Evolutionary conservation across 805 yeast genomes (phyloP), one percentile per base, ranked within the genome.

Genomic region (Lachancea mirantina): DNA sequence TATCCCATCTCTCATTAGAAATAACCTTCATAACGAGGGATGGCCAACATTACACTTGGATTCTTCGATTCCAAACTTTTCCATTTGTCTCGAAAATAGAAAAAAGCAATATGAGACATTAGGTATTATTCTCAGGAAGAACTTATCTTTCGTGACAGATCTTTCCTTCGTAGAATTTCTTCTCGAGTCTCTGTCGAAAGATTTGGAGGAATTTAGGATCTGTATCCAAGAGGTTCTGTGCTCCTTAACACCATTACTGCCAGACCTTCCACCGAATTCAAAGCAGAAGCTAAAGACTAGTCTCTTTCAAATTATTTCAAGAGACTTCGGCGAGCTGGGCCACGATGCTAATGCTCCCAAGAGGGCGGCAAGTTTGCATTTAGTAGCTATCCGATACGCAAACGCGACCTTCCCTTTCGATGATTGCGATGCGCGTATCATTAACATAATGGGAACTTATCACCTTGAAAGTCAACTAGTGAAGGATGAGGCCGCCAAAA

Each of bases 401-500:
- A 79, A 80, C 37, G 61, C 76, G 9, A 62, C 79, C 0, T 79
- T 76, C 46, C 74, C 79, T 0, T 85, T 85, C 43, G 47, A 64
- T 33, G 87, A 84, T 51, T 51, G 81, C 0, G 72, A 72, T 21
- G 83, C 88, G 0, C 64, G 96, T 38, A 46, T 72, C 28, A 59
- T 84, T 23, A 78, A 85, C 49, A 55, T 87, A 13, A 52, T 78
- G 28, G 95, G 87, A 9, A 55, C 83, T 4, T 59, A 72, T 14
- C 48, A 67, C 8, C 55, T 52, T 2, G 82, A 82, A 43, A 67
- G 78, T 35, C 66, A 83, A 2, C 95, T 84, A 44, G 75, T 84
- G 0, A 62, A 78, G 2, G 94, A 85, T 47, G 96, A 85, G 52
- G 80, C 95, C 0, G 55, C 53, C 4, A 75, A 74, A 41, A 96